Evolutionary conservation across 2,329 filamentous ascomycete genomes (phyloP), one percentile per base, ranked within the genome.

Genomic region (Penicillium decumbens): DNA sequence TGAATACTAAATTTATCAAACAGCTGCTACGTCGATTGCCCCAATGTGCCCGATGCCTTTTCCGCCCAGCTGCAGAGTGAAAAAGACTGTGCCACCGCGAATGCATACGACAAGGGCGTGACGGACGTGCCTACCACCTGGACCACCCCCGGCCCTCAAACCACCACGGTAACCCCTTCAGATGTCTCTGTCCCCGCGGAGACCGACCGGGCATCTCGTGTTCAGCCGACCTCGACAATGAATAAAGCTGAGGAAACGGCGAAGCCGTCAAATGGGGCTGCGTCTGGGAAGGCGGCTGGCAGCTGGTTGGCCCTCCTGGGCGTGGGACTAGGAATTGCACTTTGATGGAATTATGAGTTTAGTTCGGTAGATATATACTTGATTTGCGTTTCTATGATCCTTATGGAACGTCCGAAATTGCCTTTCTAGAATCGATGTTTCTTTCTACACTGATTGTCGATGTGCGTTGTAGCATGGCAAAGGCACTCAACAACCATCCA

Each of bases 11-110:
- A 18, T 24, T 29, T 9, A 9, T 8, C 4, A 3, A 28, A 48
- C 6, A 60, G 58, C 42, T 60, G 58, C 32, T 60, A 60, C 10
- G 55, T 45, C 10, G 41, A 60, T 18, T 60, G 58, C 24, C 51
- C 55, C 7, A 49, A 59, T 27, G 53, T 51, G 30, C 47, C 51
- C 37, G 51, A 48, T 4, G 45, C 48, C 0, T 49, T 48, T 25
- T 53, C 54, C 3, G 58, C 58, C 1, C 43, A 50, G 35, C 33
- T 53, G 27, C 27, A 48, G 8, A 59, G 56, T 9, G 53, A 50
- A 20, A 35, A 55, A 12, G 29, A 43, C 8, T 60, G 58, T 28
- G 56, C 56, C 10, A 59, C 58, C 5, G 58, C 56, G 7, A 60
- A 60, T 28, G 55, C 55, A 27, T 60, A 56, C 18, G 55, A 59